These are phyloP conservation scores for Exophiala calicioides DNA, from an alignment of 2,329 filamentous ascomycete species.

Conservation along the genomic window DNA sequence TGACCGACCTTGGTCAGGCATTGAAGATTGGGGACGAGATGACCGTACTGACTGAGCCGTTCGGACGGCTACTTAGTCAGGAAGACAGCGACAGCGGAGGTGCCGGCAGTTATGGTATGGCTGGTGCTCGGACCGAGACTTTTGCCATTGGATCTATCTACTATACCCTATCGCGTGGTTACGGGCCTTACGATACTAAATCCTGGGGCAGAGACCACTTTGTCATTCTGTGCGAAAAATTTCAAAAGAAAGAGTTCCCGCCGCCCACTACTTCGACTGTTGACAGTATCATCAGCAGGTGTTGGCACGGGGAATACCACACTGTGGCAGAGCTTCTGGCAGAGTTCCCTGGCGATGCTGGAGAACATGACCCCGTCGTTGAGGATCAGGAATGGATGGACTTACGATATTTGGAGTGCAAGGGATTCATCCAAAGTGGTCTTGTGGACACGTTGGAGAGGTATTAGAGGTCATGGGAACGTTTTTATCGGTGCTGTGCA, in stretches of 20 bases:
- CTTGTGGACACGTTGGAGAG: no score
- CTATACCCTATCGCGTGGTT: conserved; percentile 5
- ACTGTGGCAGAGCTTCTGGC: not conserved
- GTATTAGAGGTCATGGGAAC: no score
- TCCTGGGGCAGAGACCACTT: conserved; percentile 3
- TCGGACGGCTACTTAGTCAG: not conserved
- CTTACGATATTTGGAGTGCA: no score
- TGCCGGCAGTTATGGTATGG: conserved; percentile 5
- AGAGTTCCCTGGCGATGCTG: not conserved
- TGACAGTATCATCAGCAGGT: conserved; percentile 2
- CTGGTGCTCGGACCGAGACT: conserved; percentile 8
- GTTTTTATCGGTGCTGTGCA: no score
- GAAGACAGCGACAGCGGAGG: not conserved
- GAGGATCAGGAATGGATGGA: no score
- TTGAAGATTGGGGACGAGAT: not conserved
- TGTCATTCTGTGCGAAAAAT: conserved; percentile 1
- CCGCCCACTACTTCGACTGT: not conserved
- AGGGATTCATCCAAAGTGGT: no score
- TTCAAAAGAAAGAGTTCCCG: conserved; percentile 6
- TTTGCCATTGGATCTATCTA: conserved; percentile 10
- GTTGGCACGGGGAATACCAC: conserved; percentile 1
- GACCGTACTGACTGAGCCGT: not conserved
- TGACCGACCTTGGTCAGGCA: not conserved
- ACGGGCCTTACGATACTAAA: conserved; percentile 6
- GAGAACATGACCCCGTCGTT: no score